These are phyloP conservation scores for Coemansia sp. DNA, from an alignment of 192 early-diverging fungal genomes.

Conservation along the genomic window DNA sequence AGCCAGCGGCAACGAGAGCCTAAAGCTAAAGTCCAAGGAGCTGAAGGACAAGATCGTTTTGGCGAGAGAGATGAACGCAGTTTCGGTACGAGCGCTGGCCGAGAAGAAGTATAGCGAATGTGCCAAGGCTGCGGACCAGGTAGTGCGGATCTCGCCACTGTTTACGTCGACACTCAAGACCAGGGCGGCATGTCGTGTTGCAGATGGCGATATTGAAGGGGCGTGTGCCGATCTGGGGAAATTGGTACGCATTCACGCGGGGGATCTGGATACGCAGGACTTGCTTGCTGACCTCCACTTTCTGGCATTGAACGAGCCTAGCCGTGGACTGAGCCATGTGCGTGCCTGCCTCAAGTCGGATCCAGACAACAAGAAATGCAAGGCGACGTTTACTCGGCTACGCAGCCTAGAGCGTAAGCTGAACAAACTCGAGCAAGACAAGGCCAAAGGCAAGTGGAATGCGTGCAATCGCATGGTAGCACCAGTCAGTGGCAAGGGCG, in stretches of 20 bases:
- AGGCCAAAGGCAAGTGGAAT: slow-evolving; percentile 60
- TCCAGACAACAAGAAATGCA: slow-evolving; percentile 90
- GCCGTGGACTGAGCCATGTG: slow-evolving; percentile 63
- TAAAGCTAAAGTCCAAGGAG: slow-evolving; percentile 22
- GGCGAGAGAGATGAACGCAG: slow-evolving; percentile 39
- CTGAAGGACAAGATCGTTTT: slow-evolving; percentile 40
- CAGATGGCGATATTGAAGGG: slow-evolving; percentile 74
- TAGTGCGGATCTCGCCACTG: slow-evolving; percentile 59
- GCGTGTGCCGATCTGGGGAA: slow-evolving; percentile 79
- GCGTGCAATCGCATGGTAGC: slow-evolving; percentile 41
- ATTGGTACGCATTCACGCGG: slow-evolving; percentile 70
- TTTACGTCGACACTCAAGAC: slow-evolving; percentile 57
- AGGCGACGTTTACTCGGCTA: slow-evolving; percentile 64
- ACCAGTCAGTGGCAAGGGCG: slow-evolving; percentile 30
- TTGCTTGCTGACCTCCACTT: slow-evolving; percentile 71
- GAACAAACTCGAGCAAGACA: slow-evolving; percentile 56
- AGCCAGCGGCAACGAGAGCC: slow-evolving; percentile 4
- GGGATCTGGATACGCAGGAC: slow-evolving; percentile 59
- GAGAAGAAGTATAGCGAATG: slow-evolving; percentile 57
- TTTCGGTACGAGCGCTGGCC: slow-evolving; percentile 43
- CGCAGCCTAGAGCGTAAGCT: slow-evolving; percentile 76
- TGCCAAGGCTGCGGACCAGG: slow-evolving; percentile 49
- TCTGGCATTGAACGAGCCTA: slow-evolving; percentile 64
- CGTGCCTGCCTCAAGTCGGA: slow-evolving; percentile 89
- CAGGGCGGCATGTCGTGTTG: slow-evolving; percentile 72